Conservation (phyloP, 352 stramenopile genomes). For the Phytopythium montanum region DNA sequence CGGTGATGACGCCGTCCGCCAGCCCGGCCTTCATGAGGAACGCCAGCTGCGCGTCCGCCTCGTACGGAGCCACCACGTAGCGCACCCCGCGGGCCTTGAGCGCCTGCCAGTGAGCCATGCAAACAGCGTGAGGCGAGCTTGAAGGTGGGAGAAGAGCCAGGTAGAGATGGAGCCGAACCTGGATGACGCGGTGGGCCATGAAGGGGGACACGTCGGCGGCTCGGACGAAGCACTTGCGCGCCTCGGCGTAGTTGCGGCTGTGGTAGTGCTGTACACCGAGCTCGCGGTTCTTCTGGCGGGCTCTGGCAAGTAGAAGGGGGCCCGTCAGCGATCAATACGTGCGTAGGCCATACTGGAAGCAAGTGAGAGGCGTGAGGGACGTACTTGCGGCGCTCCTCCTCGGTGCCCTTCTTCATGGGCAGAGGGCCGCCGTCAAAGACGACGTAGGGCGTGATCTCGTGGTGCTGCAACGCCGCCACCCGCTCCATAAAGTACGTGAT, state of each 20-base stretch:
- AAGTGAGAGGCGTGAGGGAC: slow-evolving; percentile 3
- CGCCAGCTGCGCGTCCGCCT: slow-evolving; percentile 96
- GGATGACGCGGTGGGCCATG: slow-evolving; percentile 79
- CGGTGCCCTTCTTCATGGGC: slow-evolving; percentile 76
- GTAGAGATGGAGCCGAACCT: slow-evolving; percentile 24
- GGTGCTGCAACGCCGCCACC: slow-evolving; percentile 41
- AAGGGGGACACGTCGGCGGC: slow-evolving; percentile 76
- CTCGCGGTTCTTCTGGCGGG: slow-evolving; percentile 66
- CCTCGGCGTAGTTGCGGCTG: slow-evolving; percentile 51
- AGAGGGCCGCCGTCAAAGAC: slow-evolving; percentile 73
- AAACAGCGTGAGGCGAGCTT: neutral
- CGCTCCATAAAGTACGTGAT: slow-evolving; percentile 74
- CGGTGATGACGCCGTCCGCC: slow-evolving; percentile 94
- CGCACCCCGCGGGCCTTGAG: slow-evolving; percentile 63
- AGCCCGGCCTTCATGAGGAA: slow-evolving; percentile 78
- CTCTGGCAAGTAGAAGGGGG: slow-evolving; percentile 14
- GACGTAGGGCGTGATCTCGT: slow-evolving; percentile 68
- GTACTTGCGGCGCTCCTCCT: slow-evolving; percentile 65
- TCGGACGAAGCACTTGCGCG: slow-evolving; percentile 65
- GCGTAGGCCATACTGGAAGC: neutral
- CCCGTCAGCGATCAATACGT: no score
- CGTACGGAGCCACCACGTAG: slow-evolving; percentile 96
- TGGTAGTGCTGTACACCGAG: slow-evolving; percentile 55
- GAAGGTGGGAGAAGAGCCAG: neutral
- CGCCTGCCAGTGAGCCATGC: slow-evolving; percentile 14